Evolutionary conservation across 1,139 yeast genomes (phyloP).

Genomic region (Barnettozyma hawaiiensis): DNA sequence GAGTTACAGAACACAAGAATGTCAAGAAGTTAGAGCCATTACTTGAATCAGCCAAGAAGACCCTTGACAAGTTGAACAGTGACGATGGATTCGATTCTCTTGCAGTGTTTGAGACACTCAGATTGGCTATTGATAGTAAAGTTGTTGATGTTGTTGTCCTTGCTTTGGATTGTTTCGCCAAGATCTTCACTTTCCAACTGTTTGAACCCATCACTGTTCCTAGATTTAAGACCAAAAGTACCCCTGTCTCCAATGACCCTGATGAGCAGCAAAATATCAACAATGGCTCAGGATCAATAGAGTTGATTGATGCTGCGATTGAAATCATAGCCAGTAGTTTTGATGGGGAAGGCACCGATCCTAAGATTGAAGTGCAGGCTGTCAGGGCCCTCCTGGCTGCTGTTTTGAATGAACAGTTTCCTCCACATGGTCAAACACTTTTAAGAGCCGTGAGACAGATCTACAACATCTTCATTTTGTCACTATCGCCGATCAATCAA

Average conservation of each 20-base stretch:
- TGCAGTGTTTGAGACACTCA: slow-evolving; percentile 54
- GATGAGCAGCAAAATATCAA: slow-evolving; percentile 8
- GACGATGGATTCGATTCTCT: slow-evolving; percentile 37
- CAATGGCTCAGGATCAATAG: slow-evolving; percentile 30
- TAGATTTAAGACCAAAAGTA: slow-evolving; percentile 35
- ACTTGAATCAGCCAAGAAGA: slow-evolving; percentile 37
- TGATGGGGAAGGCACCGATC: slow-evolving; percentile 89
- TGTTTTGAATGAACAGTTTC: slow-evolving; percentile 68
- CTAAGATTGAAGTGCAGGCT: slow-evolving; percentile 83
- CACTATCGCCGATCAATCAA: slow-evolving; percentile 78
- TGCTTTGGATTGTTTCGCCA: slow-evolving; percentile 62
- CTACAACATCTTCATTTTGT: slow-evolving; percentile 83
- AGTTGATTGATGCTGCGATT: slow-evolving; percentile 77
- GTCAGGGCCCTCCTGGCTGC: slow-evolving; percentile 89
- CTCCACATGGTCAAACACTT: slow-evolving; percentile 87
- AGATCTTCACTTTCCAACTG: slow-evolving; percentile 57
- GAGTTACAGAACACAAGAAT: slow-evolving; percentile 42
- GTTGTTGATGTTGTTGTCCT: slow-evolving; percentile 47
- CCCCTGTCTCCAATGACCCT: slow-evolving; percentile 10
- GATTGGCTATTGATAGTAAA: slow-evolving; percentile 51
- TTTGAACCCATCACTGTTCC: slow-evolving; percentile 44
- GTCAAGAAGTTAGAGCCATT: slow-evolving; percentile 43
- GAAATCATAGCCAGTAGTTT: slow-evolving; percentile 81
- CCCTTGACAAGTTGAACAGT: slow-evolving; percentile 34
- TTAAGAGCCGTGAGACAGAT: slow-evolving; percentile 89